Base-by-base conservation (phyloP, 2,329 filamentous ascomycete species). In the Penicillium sp. region DNA sequence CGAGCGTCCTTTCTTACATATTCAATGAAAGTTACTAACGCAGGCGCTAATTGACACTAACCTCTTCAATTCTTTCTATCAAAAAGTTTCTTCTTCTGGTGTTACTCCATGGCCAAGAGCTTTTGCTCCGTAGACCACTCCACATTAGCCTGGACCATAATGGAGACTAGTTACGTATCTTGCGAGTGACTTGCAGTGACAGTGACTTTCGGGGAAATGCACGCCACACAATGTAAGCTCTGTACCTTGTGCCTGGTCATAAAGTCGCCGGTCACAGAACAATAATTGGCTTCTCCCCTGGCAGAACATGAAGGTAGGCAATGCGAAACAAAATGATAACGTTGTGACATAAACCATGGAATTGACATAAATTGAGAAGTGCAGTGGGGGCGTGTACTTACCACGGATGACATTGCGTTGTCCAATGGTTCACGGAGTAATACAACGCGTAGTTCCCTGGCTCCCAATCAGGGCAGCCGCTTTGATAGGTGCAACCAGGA, bases 91-190 rank as follows among this genome's bases (percentile, higher is more conserved):
- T 5, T 7, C 30, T 44, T 54, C 39, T 26, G 14, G 46, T 40
- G n/a, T 18, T 29, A 57, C 55, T 57, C 55, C 55, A 57, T 47
- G 40, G 47, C 41, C 51, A 48, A 53, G 50, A 39, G 30, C 23
- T 23, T 23, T 23, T 23, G 5, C 23, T 23, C n/a, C 9, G 30
- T 43, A 53, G 34, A 10, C 7, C 16, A 39, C 43, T 49, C 56
- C 56, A 59, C 56, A 32, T 49, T 29, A 51, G 56, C 43, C 54
- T 57, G 50, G 56, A 57, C 47, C 47, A n/a, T 23, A 29, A 58
- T 48, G 34, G 45, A 23, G 40, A 27, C 19, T 38, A 23, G 26
- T 50, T 30, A 43, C 11, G 30, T 7, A 29, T 26, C 34, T 30
- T 32, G 18, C 23, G 13, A 29, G 26, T 36, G 38, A 13, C 27